These are phyloP conservation scores for Eucalyptus cladocalyx DNA, from an alignment of 345 rosid genomes.

Conservation along the genomic window DNA sequence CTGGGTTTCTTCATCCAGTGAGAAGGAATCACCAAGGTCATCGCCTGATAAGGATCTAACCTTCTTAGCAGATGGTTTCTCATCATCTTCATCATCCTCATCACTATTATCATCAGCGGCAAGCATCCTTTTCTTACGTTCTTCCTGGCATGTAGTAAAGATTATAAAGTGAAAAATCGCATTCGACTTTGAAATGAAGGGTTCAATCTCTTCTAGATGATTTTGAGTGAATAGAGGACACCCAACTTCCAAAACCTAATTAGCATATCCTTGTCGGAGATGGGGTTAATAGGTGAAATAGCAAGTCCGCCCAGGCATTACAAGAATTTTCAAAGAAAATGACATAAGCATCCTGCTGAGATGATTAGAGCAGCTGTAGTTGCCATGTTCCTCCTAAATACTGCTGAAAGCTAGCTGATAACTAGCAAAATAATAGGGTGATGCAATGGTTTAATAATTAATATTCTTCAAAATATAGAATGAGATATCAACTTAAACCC, in stretches of 20 bases:
- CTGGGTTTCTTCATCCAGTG: conserved; percentile 41
- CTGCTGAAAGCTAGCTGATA: not conserved
- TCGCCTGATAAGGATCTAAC: conserved; percentile 54
- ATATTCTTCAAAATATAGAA: not conserved
- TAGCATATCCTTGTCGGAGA: not conserved
- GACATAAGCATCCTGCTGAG: not conserved
- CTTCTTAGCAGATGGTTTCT: conserved; percentile 20
- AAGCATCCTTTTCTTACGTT: conserved; percentile 80
- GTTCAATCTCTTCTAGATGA: not conserved
- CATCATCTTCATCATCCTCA: conserved; percentile 50
- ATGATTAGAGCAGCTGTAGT: not conserved
- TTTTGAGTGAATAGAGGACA: not conserved
- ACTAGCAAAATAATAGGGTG: not conserved
- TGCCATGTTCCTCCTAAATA: not conserved
- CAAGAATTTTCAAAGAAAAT: not conserved
- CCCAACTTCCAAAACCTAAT: not conserved
- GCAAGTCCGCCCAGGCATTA: not conserved
- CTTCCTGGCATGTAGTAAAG: conserved; percentile 35
- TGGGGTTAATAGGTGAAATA: not conserved
- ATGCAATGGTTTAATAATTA: not conserved
- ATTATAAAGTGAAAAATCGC: not conserved
- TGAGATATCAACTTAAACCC: not conserved
- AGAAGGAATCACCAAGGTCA: conserved; percentile 89
- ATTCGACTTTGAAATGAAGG: not conserved
- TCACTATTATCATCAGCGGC: conserved; percentile 61